A percentile compares a stretch with the other conserved stretches of the same genome.
phyloP scores from a whole-genome alignment of 2,329 filamentous ascomycete genomes.

The Sclerotinia nivalis region DNA sequence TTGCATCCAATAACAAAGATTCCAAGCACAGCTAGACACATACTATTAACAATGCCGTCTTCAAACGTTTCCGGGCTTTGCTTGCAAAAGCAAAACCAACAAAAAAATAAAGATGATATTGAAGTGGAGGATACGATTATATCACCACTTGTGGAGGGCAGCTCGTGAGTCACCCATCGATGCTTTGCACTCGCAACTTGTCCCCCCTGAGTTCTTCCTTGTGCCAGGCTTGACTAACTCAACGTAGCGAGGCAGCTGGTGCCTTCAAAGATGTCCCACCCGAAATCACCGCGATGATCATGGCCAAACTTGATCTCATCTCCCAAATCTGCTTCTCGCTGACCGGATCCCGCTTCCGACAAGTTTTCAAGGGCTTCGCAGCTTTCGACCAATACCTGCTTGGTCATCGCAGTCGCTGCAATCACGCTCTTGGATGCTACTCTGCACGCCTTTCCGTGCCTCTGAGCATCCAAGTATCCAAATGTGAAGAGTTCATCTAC shows the following conservation, averaged over 20 bases:
- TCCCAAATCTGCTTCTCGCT: slow-evolving; percentile 8
- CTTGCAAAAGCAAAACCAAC: not conserved
- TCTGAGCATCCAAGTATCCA: not conserved
- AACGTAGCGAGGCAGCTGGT: not conserved
- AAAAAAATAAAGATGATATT: not conserved
- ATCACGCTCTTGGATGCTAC: not conserved
- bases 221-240: not conserved
- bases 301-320: not conserved
- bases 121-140: not conserved
- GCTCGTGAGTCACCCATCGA: not conserved
- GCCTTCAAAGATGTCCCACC: not conserved
- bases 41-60: not conserved
- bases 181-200: not conserved
- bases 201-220: too few species aligned
- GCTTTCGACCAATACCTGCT: not conserved
- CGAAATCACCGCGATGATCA: not conserved
- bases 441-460: not conserved
- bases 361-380: not conserved
- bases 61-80: too few species aligned
- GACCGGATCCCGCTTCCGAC: not conserved
- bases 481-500: not conserved
- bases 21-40: not conserved
- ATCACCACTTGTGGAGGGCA: not conserved
- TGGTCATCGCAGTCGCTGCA: not conserved
- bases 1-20: not conserved